Percentiles rank a stretch among this genome's conserved stretches.
Evolutionary conservation across 2,329 filamentous ascomycete species (phyloP).

Genomic region (Bipolaris gigantea): DNA sequence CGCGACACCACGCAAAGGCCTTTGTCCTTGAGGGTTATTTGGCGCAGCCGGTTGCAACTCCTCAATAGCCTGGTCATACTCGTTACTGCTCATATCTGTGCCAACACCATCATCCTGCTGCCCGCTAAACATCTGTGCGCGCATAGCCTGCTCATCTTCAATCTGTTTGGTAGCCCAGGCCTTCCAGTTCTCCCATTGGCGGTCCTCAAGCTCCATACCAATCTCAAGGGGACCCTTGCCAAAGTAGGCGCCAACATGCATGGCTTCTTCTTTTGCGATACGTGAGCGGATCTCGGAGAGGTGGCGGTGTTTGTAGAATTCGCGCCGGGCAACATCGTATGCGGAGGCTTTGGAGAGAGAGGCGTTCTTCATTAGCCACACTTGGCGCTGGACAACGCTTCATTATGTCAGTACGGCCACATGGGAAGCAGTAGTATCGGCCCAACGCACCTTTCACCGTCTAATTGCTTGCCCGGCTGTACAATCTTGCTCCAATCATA

Average conservation of each 20-base stretch:
- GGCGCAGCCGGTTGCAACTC: conserved; percentile 33
- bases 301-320: conserved; percentile 86
- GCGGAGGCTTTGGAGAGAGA: conserved; percentile 65
- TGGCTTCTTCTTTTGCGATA: conserved; percentile 84
- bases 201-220: conserved; percentile 79
- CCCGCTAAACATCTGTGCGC: conserved; percentile 47
- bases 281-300: conserved; percentile 79
- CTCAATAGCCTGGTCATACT: conserved; percentile 38
- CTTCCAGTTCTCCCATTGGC: conserved; percentile 83
- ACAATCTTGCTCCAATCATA: conserved; percentile 79
- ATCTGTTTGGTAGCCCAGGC: conserved; percentile 67
- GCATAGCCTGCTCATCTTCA: conserved; percentile 51
- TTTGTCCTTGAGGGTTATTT: conserved; percentile 34
- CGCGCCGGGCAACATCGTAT: conserved; percentile 83
- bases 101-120: conserved; percentile 30
- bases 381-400: conserved; percentile 89
- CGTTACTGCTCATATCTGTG: conserved; percentile 22
- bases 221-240: conserved; percentile 74
- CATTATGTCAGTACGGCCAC: background rate
- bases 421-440: background rate
- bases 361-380: conserved; percentile 70
- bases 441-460: conserved; percentile 75
- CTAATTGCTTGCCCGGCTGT: conserved; percentile 74
- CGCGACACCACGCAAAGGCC: conserved; percentile 43
- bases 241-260: conserved; percentile 84